Evolutionary conservation across 1,284 basidiomycete species (phyloP).

Genomic region (Naganishia albida): DNA sequence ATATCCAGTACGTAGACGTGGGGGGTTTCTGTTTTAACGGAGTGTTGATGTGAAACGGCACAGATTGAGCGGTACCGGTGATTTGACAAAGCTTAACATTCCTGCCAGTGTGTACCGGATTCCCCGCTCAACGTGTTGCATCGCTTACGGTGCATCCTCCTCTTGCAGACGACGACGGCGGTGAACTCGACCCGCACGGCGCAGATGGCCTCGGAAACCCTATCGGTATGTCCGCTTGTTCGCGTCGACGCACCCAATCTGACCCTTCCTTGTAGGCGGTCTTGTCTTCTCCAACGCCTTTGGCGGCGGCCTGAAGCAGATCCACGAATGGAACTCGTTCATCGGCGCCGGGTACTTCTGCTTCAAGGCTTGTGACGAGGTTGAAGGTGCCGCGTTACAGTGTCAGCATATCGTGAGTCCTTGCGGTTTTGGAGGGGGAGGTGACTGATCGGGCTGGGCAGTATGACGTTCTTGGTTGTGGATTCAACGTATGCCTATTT

Average conservation of each 20-base stretch:
- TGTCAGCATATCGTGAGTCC: constrained; percentile 69
- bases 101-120: constrained; percentile 33
- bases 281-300: constrained; percentile 72
- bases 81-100: constrained; percentile 54
- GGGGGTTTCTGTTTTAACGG: constrained; percentile 68
- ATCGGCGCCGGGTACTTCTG: constrained; percentile 61
- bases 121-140: constrained; percentile 62
- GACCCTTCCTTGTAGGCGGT: constrained; percentile 60
- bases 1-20: constrained; percentile 62
- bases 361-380: constrained; percentile 68
- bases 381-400: constrained; percentile 59
- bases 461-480: constrained; percentile 14
- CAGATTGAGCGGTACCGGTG: constrained; percentile 38
- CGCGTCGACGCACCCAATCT: background rate
- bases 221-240: constrained; percentile 46
- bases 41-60: constrained; percentile 61
- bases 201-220: constrained; percentile 57
- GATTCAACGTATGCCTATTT: constrained; percentile 55
- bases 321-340: constrained; percentile 51
- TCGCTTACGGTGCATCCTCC: background rate
- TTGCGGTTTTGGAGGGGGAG: constrained; percentile 35
- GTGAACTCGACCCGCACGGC: constrained; percentile 58
- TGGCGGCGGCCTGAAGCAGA: constrained; percentile 53
- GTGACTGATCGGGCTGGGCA: background rate
- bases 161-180: constrained; percentile 50